A percentile compares a stretch with the other conserved stretches of the same genome.
These are phyloP conservation scores for Beverwykella pulmonaria DNA, from an alignment of 495 filamentous ascomycete genomes.

Conservation along the genomic window DNA sequence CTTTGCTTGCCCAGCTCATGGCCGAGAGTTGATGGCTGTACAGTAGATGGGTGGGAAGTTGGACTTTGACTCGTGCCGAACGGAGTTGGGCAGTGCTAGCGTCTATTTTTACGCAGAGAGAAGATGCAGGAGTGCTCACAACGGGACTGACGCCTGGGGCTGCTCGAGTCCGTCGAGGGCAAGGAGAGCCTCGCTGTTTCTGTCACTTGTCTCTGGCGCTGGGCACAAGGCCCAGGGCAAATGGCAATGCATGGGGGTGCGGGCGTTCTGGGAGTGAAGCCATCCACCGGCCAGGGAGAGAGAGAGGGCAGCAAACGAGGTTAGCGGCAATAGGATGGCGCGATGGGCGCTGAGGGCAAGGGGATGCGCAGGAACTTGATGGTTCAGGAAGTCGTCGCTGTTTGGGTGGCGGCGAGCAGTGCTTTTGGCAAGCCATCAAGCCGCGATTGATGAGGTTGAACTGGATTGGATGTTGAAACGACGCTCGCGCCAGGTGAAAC, in stretches of 20 bases:
- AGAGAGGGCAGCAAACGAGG: background rate
- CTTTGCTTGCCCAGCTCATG: too few relatives aligned
- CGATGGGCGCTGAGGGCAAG: too few relatives aligned
- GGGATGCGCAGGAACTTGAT: too few relatives aligned
- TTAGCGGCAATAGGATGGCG: background rate
- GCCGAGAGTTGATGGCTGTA: too few relatives aligned
- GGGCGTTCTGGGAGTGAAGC: background rate
- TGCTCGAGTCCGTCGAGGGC: background rate
- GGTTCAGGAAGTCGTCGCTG: too few relatives aligned
- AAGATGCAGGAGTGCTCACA: background rate
- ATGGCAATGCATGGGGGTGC: too few relatives aligned
- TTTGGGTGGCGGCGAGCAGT: conserved; percentile 8
- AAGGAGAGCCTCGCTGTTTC: background rate
- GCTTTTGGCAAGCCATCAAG: conserved; percentile 9
- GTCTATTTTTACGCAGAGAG: background rate
- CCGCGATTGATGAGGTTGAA: background rate
- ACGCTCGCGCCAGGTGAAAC: conserved; percentile 20
- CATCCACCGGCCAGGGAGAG: background rate
- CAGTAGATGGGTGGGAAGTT: too few relatives aligned
- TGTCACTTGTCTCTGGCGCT: background rate
- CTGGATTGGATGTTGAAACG: conserved; percentile 16
- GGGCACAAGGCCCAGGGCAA: too few relatives aligned
- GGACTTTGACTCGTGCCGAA: too few relatives aligned
- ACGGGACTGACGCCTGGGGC: background rate
- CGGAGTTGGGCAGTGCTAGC: conserved; percentile 1